phyloP scores from a whole-genome alignment of 2,329 filamentous ascomycete genomes.

The Juglanconis oblonga region DNA sequence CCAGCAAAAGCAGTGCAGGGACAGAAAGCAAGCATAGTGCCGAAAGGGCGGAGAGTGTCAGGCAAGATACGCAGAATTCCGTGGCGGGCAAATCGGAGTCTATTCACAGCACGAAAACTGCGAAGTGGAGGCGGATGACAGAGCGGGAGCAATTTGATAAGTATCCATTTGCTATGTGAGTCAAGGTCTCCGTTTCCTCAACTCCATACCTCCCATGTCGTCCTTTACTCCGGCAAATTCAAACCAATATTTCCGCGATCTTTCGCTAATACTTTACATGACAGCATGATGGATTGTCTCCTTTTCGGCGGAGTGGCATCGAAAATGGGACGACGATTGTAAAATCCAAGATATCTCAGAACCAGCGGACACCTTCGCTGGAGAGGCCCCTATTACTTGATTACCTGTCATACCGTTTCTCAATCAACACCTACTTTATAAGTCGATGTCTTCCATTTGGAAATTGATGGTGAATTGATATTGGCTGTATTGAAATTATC shows the following conservation, averaged over 20 bases:
- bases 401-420: too few relatives aligned
- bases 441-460: too few relatives aligned
- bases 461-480: too few relatives aligned
- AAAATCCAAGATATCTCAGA: not conserved
- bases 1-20: not conserved
- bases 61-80: not conserved
- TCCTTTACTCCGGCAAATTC: too few relatives aligned
- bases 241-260: not conserved
- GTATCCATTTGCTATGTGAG: not conserved
- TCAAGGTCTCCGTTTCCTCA: not conserved
- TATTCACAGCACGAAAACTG: not conserved
- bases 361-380: too few relatives aligned
- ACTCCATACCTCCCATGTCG: too few relatives aligned
- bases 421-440: too few relatives aligned
- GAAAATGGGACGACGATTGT: not conserved
- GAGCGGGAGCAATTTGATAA: not conserved
- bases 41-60: not conserved
- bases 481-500: too few relatives aligned
- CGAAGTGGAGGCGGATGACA: not conserved
- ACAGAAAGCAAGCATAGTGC: not conserved
- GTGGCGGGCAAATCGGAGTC: too few relatives aligned
- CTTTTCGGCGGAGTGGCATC: not conserved
- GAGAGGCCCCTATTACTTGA: too few relatives aligned
- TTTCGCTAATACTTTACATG: not conserved
- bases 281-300: not conserved